Evolutionary conservation across 257 asterid species (phyloP).

Genomic region (Scutellaria barbata): DNA sequence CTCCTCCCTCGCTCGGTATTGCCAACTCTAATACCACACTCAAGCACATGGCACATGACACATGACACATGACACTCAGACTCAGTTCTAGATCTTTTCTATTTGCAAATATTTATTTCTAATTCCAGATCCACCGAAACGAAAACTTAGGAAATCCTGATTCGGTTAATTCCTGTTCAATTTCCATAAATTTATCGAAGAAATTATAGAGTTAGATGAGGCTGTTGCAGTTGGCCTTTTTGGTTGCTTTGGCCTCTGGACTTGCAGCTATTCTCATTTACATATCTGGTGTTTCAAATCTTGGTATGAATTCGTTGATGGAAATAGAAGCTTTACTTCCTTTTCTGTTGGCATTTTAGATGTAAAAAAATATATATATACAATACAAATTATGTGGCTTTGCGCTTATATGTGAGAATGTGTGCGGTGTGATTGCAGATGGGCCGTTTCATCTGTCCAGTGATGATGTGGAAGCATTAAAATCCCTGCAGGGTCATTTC

Average conservation of each 20-base stretch:
- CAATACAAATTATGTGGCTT: background rate
- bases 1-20: background rate
- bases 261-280: conserved; percentile 68
- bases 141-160: background rate
- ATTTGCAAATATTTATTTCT: conserved; percentile 14
- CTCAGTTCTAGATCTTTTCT: conserved; percentile 19
- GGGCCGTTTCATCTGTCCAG: conserved; percentile 48
- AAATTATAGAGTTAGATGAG: conserved; percentile 51
- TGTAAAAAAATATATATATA: background rate
- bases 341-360: conserved; percentile 2
- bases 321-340: background rate
- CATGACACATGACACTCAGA: too few species aligned
- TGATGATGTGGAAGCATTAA: conserved; percentile 74
- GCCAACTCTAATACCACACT: conserved; percentile 4
- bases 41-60: background rate
- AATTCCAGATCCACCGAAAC: conserved; percentile 26
- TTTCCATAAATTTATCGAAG: conserved; percentile 9
- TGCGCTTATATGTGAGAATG: conserved; percentile 16
- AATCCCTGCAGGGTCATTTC: conserved; percentile 61
- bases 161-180: background rate
- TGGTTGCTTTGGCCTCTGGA: conserved; percentile 75
- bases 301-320: conserved; percentile 37
- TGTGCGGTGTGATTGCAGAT: conserved; percentile 45
- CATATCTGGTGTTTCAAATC: conserved; percentile 62
- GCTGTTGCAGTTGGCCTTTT: conserved; percentile 64